phyloP scores from a whole-genome alignment of 495 filamentous ascomycete species.

The Apiosordaria backusii region DNA sequence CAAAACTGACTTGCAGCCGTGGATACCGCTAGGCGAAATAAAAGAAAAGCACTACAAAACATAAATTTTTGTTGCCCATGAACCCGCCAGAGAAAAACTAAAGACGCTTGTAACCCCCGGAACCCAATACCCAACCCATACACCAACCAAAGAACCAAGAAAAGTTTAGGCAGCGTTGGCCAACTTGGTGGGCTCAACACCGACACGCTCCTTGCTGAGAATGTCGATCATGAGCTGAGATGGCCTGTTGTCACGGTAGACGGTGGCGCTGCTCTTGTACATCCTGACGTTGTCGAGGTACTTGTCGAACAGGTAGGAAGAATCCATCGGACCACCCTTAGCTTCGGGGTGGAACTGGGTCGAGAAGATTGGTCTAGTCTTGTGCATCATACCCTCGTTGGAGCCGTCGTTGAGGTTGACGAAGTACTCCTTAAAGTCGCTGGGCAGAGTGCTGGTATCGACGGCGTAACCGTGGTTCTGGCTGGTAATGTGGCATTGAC shows the following conservation, averaged over 20 bases:
- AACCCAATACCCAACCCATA: constrained; percentile 11
- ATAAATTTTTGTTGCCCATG: neutral
- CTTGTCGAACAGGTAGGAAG: constrained; percentile 89
- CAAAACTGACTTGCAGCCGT: neutral
- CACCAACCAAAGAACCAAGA: constrained; percentile 4
- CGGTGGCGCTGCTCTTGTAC: constrained; percentile 77
- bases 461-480: constrained; percentile 99
- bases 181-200: constrained; percentile 66
- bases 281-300: constrained; percentile 85
- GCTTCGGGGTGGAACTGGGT: constrained; percentile 99
- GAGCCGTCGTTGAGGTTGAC: constrained; percentile 92
- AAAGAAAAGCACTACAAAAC: neutral
- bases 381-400: constrained; percentile 97
- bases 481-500: constrained; percentile 94
- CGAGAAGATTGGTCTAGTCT: constrained; percentile 92
- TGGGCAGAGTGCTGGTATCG: constrained; percentile 74
- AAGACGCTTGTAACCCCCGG: constrained; percentile 4
- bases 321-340: constrained; percentile 92
- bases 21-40: neutral
- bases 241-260: constrained; percentile 73
- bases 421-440: constrained; percentile 95
- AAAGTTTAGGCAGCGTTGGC: constrained; percentile 37
- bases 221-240: constrained; percentile 86
- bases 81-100: neutral
- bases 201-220: constrained; percentile 88